A percentile compares a stretch with the other conserved stretches of the same genome.
Conservation (phyloP, 2,329 filamentous ascomycete genomes). For the Aspergillus bombycis region DNA sequence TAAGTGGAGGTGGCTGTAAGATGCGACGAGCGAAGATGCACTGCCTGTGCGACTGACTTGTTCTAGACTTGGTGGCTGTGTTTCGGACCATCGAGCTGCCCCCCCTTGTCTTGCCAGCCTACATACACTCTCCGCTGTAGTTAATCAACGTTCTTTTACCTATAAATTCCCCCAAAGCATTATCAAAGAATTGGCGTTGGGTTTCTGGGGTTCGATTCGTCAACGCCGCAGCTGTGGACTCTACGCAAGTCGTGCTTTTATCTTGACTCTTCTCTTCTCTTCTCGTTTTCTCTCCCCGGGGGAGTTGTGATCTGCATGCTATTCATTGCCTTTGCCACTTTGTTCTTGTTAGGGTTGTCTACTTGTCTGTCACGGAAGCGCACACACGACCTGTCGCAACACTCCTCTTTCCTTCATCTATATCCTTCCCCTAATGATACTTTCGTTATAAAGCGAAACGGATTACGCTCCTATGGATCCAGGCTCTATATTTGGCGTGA, state of each 20-base stretch:
- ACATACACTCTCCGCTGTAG: neutral
- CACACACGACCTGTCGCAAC: neutral
- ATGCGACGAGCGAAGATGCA: neutral
- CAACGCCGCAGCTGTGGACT: neutral
- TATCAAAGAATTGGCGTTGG: neutral
- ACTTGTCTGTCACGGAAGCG: neutral
- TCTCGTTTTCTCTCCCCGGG: neutral
- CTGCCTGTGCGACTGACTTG: neutral
- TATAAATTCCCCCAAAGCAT: neutral
- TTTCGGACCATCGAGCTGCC: neutral
- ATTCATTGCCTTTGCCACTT: neutral
- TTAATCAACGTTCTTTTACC: neutral
- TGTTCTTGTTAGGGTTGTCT: neutral
- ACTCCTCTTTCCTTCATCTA: neutral
- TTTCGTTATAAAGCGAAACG: neutral
- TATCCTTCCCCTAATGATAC: neutral
- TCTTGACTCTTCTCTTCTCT: neutral
- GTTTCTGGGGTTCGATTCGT: neutral
- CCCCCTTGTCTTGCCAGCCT: neutral
- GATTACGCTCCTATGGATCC: constrained; percentile 34
- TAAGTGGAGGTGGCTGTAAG: neutral
- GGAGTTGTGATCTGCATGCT: neutral
- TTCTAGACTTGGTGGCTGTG: neutral
- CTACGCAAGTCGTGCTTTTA: neutral
- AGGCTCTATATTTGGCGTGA: constrained; percentile 36